A percentile compares a stretch with the other conserved stretches of the same genome.
Evolutionary conservation across 306 rosid genomes (phyloP).

Genomic region (Citrullus mucosospermus): DNA sequence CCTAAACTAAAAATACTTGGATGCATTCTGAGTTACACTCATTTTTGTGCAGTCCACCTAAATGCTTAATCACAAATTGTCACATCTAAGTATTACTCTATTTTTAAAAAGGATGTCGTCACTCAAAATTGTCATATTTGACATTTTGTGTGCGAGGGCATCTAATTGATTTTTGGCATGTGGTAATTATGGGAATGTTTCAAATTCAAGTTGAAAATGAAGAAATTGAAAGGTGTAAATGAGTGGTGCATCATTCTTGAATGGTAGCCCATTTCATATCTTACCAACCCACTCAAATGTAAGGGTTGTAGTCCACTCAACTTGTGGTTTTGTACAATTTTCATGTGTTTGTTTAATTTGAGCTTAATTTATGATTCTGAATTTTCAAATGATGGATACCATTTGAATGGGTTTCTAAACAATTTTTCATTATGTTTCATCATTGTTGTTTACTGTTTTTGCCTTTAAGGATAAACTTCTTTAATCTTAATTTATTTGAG

Average conservation of each 20-base stretch:
- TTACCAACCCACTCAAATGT: constrained; percentile 2
- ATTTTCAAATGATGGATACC: neutral
- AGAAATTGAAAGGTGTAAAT: neutral
- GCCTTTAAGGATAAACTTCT: neutral
- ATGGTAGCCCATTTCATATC: neutral
- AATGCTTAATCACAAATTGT: no score
- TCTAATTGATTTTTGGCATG: neutral
- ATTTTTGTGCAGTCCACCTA: no score
- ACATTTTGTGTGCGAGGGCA: neutral
- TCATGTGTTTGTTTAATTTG: neutral
- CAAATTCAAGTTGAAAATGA: neutral
- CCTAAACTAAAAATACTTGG: no score
- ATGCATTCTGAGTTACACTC: no score
- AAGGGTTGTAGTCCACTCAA: neutral
- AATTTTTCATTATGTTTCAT: neutral
- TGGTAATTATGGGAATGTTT: neutral
- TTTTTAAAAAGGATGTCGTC: no score
- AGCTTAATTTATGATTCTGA: neutral
- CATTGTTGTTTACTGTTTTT: neutral
- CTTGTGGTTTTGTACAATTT: neutral
- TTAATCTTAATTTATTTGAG: neutral
- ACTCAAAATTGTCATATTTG: no score
- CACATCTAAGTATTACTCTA: no score
- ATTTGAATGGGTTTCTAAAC: neutral
- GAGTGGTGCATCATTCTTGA: neutral